phyloP scores from a whole-genome alignment of 2,329 filamentous ascomycete species.

The Penicillium fuscoglaucum region DNA sequence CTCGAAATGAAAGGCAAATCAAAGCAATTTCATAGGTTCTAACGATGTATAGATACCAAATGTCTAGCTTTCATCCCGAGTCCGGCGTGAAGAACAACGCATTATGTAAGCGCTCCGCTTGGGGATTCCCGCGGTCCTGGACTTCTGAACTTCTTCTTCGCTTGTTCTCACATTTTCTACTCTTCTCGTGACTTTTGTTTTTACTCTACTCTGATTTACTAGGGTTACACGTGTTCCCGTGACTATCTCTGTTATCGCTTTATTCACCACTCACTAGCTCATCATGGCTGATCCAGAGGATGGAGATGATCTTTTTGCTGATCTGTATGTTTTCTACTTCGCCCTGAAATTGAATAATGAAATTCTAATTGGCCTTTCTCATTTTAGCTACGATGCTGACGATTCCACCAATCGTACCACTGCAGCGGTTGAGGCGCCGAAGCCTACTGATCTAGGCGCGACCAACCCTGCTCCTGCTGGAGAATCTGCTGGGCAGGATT shows the following conservation, averaged over 20 bases:
- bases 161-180: slow-evolving; percentile 1
- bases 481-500: slow-evolving; percentile 36
- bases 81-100: not conserved
- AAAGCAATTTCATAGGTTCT: not conserved
- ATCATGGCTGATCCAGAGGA: slow-evolving; percentile 78
- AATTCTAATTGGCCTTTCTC: slow-evolving; percentile 14
- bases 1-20: not conserved
- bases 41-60: not conserved
- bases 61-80: not conserved
- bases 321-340: slow-evolving; percentile 66
- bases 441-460: slow-evolving; percentile 35
- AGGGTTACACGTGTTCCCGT: not conserved
- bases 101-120: slow-evolving; percentile 24
- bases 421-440: slow-evolving; percentile 40
- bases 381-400: slow-evolving; percentile 65
- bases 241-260: not conserved
- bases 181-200: not conserved
- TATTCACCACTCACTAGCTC: slow-evolving; percentile 11
- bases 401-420: slow-evolving; percentile 48
- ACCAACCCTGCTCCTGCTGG: slow-evolving; percentile 33
- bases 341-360: not conserved
- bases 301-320: slow-evolving; percentile 93
- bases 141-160: slow-evolving; percentile 18
- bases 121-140: slow-evolving; percentile 15
- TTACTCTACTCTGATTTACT: not conserved